These are phyloP conservation scores for Suillus placidus DNA, from an alignment of 768 basidiomycete species.

Conservation along the genomic window DNA sequence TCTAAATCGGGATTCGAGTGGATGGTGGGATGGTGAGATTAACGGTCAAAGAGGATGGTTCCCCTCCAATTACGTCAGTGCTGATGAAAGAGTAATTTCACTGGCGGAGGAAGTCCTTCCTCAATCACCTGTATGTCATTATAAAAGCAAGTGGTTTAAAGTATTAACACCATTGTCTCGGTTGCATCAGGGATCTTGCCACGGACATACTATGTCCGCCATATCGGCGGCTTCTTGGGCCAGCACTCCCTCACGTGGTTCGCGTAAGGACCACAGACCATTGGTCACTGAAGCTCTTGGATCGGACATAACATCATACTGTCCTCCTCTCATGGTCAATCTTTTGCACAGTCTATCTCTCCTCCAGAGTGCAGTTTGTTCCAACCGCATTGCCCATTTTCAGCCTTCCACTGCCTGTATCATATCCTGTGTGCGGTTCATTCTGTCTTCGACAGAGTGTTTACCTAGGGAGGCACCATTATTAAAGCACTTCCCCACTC, in stretches of 20 bases:
- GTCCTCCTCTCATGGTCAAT: constrained; percentile 79
- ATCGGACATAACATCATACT: constrained; percentile 61
- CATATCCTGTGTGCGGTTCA: constrained; percentile 89
- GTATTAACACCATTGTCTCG: constrained; percentile 16
- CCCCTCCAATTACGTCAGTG: constrained; percentile 92
- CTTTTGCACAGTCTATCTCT: constrained; percentile 85
- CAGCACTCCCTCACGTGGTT: constrained; percentile 43
- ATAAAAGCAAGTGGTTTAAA: constrained; percentile 7
- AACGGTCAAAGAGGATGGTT: constrained; percentile 94
- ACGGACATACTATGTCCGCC: constrained; percentile 53
- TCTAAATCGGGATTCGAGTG: constrained; percentile 81
- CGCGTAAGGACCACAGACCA: constrained; percentile 45
- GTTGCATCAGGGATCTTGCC: constrained; percentile 43
- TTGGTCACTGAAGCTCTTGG: constrained; percentile 49
- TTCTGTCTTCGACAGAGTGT: constrained; percentile 82
- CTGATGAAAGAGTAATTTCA: constrained; percentile 53
- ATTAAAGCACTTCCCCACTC: constrained; percentile 62
- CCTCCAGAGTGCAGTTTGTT: constrained; percentile 80
- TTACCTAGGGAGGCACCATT: constrained; percentile 79
- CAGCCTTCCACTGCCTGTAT: constrained; percentile 94
- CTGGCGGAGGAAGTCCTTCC: constrained; percentile 62
- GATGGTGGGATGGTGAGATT: constrained; percentile 99
- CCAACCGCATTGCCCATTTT: constrained; percentile 80
- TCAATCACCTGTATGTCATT: constrained; percentile 42
- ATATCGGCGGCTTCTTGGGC: constrained; percentile 59